phyloP scores from a whole-genome alignment of 1,139 yeast genomes.

The Blastobotrys capitulatus region DNA sequence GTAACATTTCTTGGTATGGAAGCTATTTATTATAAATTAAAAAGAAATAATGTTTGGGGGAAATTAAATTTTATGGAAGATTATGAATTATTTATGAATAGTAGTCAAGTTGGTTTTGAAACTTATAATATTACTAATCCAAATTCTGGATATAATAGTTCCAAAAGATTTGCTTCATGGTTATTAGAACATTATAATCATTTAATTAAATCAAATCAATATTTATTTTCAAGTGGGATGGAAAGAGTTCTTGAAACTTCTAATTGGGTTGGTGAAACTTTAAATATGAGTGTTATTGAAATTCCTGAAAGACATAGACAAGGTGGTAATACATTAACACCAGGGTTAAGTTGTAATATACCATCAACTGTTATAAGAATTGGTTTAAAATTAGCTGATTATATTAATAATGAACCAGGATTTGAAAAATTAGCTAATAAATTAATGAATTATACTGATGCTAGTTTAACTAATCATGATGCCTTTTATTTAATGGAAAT shows the following conservation, averaged over 20 bases:
- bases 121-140: background rate
- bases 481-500: slow-evolving; percentile 26
- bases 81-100: slow-evolving; percentile 26
- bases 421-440: slow-evolving; percentile 35
- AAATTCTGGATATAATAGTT: background rate
- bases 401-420: slow-evolving; percentile 11
- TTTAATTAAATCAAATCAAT: background rate
- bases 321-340: slow-evolving; percentile 41
- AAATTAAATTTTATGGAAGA: slow-evolving; percentile 36
- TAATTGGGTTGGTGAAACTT: slow-evolving; percentile 38
- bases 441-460: slow-evolving; percentile 1
- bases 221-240: slow-evolving; percentile 35
- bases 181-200: background rate
- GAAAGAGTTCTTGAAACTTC: slow-evolving; percentile 39
- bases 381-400: background rate
- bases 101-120: background rate
- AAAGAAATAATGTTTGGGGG: slow-evolving; percentile 22
- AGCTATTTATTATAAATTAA: slow-evolving; percentile 12
- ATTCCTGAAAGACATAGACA: slow-evolving; percentile 34
- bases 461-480: background rate
- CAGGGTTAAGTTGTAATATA: slow-evolving; percentile 22
- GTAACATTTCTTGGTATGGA: background rate
- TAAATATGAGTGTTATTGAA: slow-evolving; percentile 34
- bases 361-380: slow-evolving; percentile 10
- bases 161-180: background rate